Conservation (phyloP, 495 filamentous ascomycete genomes). For the Tuber calosporum region DNA sequence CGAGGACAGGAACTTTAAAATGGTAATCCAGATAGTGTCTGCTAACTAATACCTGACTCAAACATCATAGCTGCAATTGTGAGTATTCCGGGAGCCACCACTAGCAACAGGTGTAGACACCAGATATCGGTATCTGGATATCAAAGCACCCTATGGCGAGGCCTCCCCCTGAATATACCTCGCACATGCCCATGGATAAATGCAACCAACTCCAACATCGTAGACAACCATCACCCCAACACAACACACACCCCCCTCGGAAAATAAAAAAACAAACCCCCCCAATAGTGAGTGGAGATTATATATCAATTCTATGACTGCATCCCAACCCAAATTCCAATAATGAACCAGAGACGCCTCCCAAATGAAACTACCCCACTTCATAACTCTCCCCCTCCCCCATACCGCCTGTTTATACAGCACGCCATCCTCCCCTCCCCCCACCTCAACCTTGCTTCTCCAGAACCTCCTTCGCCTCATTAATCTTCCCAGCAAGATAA, state of each 20-base stretch:
- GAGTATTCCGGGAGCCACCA: not conserved
- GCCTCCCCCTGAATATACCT: not conserved
- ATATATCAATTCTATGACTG: conserved; percentile 2
- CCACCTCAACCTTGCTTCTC: conserved; percentile 56
- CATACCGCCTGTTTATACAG: not conserved
- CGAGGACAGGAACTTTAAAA: not conserved
- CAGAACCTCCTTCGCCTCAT: conserved; percentile 93
- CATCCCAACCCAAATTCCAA: not conserved
- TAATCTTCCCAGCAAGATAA: conserved; percentile 93
- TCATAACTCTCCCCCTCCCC: not conserved
- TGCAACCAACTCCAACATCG: not conserved
- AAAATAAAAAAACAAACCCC: not conserved
- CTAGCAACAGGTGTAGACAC: not conserved
- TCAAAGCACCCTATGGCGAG: not conserved
- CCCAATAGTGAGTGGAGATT: not conserved
- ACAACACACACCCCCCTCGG: not conserved
- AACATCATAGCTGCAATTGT: not conserved
- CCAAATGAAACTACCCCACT: not conserved
- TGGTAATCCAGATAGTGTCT: not conserved
- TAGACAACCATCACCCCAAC: not conserved
- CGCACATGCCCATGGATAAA: not conserved
- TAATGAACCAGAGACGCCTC: not conserved
- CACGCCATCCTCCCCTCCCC: not conserved
- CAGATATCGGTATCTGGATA: not conserved
- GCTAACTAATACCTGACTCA: not conserved